These are phyloP conservation scores for Lachancea nothofagi DNA, from an alignment of 805 yeast genomes.

Conservation along the genomic window DNA sequence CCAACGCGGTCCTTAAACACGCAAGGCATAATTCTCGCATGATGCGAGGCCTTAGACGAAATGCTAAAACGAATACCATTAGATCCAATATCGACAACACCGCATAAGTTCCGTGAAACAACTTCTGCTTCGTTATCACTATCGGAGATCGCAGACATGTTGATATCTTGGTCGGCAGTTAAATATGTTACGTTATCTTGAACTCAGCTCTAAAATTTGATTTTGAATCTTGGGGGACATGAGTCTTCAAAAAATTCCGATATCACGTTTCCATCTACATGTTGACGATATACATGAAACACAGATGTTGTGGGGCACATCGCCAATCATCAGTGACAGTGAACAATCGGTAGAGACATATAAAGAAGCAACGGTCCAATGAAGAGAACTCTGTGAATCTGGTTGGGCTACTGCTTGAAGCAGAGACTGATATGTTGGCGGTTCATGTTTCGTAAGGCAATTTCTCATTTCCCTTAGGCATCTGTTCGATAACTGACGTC, in stretches of 20 bases:
- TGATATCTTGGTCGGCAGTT: background rate
- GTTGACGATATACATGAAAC: too few species aligned
- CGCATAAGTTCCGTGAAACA: constrained; percentile 53
- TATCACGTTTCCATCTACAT: constrained; percentile 1
- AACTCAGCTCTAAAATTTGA: background rate
- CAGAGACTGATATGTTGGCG: too few species aligned
- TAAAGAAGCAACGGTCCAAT: too few species aligned
- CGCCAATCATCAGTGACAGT: too few species aligned
- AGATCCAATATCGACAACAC: constrained; percentile 73
- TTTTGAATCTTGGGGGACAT: background rate
- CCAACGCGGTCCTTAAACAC: constrained; percentile 71
- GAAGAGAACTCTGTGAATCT: too few species aligned
- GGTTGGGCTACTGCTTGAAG: too few species aligned
- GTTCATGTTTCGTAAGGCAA: too few species aligned
- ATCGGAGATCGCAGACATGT: constrained; percentile 27
- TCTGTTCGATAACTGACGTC: too few species aligned
- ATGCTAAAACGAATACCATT: constrained; percentile 70
- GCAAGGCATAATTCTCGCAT: constrained; percentile 73
- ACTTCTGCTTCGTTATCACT: constrained; percentile 44
- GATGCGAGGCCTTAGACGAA: constrained; percentile 60
- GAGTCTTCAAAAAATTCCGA: background rate
- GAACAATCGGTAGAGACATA: too few species aligned
- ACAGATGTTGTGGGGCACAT: too few species aligned
- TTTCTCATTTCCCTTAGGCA: too few species aligned
- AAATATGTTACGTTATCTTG: background rate